Percentiles rank a stretch among this genome's conserved stretches.
phyloP scores from a whole-genome alignment of 2,329 filamentous ascomycete species.

The Fusarium euwallaceae region DNA sequence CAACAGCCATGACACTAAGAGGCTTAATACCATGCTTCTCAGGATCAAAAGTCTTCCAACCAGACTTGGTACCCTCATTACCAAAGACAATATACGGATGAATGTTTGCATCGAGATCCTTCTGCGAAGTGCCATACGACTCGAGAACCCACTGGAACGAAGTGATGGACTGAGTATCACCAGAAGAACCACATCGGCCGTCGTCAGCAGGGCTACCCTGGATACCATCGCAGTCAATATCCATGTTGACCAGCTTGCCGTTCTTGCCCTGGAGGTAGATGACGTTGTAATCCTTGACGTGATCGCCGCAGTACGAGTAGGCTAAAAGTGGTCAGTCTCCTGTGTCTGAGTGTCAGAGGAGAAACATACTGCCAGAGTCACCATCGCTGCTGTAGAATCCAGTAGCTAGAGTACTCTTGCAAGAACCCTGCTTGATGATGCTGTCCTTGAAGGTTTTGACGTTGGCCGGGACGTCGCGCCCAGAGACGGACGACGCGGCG shows the following conservation, averaged over 20 bases:
- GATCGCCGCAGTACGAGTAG: constrained; percentile 63
- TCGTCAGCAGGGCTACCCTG: constrained; percentile 57
- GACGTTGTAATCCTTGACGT: constrained; percentile 54
- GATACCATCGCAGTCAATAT: constrained; percentile 70
- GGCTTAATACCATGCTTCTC: constrained; percentile 59
- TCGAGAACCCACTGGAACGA: constrained; percentile 59
- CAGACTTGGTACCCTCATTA: constrained; percentile 55
- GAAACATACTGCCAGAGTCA: constrained; percentile 52
- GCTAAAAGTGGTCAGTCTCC: constrained; percentile 36
- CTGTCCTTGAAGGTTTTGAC: constrained; percentile 57
- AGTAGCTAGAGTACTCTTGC: constrained; percentile 53
- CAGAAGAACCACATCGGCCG: constrained; percentile 60
- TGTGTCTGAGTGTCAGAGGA: not conserved
- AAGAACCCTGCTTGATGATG: constrained; percentile 54
- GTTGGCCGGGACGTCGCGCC: constrained; percentile 57
- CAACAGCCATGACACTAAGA: constrained; percentile 67
- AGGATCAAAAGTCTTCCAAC: constrained; percentile 57
- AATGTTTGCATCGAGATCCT: constrained; percentile 64
- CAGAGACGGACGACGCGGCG: constrained; percentile 35
- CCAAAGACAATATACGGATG: constrained; percentile 68
- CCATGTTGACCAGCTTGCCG: constrained; percentile 65
- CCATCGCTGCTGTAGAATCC: constrained; percentile 57
- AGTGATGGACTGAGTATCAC: constrained; percentile 61
- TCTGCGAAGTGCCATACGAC: constrained; percentile 52
- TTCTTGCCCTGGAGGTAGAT: constrained; percentile 63